These are phyloP conservation scores for Rhizophagus clarus DNA, from an alignment of 192 early-diverging fungal genomes.

Conservation along the genomic window DNA sequence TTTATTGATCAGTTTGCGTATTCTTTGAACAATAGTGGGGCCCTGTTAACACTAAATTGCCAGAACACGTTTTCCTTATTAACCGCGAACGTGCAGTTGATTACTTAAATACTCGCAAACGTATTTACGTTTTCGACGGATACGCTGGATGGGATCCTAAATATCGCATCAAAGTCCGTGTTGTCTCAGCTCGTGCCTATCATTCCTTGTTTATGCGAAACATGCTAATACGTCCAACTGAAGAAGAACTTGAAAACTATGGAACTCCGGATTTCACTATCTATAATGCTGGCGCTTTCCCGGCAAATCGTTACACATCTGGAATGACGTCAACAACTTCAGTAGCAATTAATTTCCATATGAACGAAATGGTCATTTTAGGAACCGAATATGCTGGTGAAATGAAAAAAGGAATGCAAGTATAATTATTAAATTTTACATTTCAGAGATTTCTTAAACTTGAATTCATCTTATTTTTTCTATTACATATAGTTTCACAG, in stretches of 20 bases:
- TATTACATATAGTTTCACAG: slow-evolving; percentile 72
- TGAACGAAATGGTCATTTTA: slow-evolving; percentile 96
- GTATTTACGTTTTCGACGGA: slow-evolving; percentile 95
- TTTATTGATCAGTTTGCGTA: neutral
- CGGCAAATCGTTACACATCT: slow-evolving; percentile 89
- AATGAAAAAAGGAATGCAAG: slow-evolving; percentile 95
- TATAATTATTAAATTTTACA: neutral
- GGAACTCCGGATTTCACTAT: slow-evolving; percentile 98
- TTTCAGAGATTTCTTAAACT: neutral
- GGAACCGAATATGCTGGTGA: slow-evolving; percentile 99
- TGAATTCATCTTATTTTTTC: slow-evolving; percentile 10
- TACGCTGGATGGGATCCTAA: slow-evolving; percentile 98
- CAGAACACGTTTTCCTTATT: slow-evolving; percentile 78
- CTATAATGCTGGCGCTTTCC: slow-evolving; percentile 94
- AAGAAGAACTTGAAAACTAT: slow-evolving; percentile 86
- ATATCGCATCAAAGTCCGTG: slow-evolving; percentile 96
- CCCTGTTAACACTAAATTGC: slow-evolving; percentile 93
- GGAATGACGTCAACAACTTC: slow-evolving; percentile 96
- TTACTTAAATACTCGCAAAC: slow-evolving; percentile 93
- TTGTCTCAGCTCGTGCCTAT: slow-evolving; percentile 93
- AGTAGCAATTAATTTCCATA: slow-evolving; percentile 90
- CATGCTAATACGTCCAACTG: slow-evolving; percentile 97
- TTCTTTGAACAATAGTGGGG: slow-evolving; percentile 69
- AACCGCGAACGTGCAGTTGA: slow-evolving; percentile 95
- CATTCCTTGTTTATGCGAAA: slow-evolving; percentile 98